Percentiles rank a stretch among this genome's conserved stretches.
Evolutionary conservation across 805 yeast species (phyloP).

Genomic region (Nakazawaea laoshanensis): DNA sequence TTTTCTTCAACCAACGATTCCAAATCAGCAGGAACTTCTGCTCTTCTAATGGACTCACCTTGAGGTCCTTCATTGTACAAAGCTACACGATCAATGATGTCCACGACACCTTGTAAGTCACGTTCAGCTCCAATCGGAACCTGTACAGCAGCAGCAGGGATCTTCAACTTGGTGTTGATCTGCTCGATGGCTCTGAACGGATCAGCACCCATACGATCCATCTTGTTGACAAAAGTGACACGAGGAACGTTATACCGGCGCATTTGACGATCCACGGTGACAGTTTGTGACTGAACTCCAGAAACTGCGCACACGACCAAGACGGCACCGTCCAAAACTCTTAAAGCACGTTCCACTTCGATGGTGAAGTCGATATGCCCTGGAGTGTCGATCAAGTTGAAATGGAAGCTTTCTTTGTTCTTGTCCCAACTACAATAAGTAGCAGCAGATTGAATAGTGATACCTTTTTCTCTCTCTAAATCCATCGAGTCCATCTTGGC

Average conservation of each 20-base stretch:
- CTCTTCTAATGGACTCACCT: constrained; percentile 69
- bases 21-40: constrained; percentile 71
- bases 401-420: constrained; percentile 60
- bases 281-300: constrained; percentile 98
- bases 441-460: constrained; percentile 98
- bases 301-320: constrained; percentile 97
- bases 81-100: constrained; percentile 81
- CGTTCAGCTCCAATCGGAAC: constrained; percentile 95
- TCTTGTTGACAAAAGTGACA: constrained; percentile 91
- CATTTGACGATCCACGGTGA: constrained; percentile 98
- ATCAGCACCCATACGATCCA: constrained; percentile 99
- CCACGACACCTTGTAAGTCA: constrained; percentile 80
- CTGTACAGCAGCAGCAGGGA: constrained; percentile 96
- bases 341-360: constrained; percentile 96
- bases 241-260: constrained; percentile 96
- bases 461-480: constrained; percentile 96
- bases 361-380: constrained; percentile 99
- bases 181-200: constrained; percentile 95
- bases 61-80: constrained; percentile 83
- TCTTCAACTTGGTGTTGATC: constrained; percentile 76
- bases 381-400: constrained; percentile 95
- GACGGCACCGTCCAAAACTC: constrained; percentile 98
- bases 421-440: constrained; percentile 96
- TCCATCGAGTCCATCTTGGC: constrained; percentile 99
- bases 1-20: constrained; percentile 83